Percentiles rank a stretch among this genome's conserved stretches.
phyloP scores from a whole-genome alignment of 371 early-diverging fungal genomes.

The Mortierella sp. region DNA sequence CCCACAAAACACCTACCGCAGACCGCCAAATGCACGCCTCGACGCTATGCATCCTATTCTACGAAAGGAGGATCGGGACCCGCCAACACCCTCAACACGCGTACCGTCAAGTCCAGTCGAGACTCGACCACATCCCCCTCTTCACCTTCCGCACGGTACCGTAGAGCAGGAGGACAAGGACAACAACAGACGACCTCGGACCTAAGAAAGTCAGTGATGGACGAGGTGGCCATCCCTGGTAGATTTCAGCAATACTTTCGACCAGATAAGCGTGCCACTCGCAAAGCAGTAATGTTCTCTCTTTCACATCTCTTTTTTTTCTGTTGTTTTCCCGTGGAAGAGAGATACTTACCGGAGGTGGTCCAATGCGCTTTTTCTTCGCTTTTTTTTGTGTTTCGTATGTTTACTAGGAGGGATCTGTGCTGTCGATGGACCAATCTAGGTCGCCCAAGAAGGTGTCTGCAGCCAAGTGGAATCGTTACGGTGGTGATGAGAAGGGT shows the following conservation, averaged over 20 bases:
- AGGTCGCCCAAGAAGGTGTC: constrained; percentile 25
- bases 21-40: not conserved
- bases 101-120: constrained; percentile 5
- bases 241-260: constrained; percentile 37
- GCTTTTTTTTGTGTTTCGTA: not conserved
- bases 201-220: constrained; percentile 28
- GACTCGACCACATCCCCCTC: not conserved
- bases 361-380: too few relatives aligned
- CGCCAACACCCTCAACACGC: not conserved
- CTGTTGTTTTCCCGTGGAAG: not conserved
- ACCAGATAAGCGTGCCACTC: constrained; percentile 36
- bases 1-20: not conserved
- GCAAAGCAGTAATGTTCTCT: constrained; percentile 24
- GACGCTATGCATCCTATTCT: not conserved
- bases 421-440: constrained; percentile 1
- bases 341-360: not conserved
- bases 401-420: constrained; percentile 7
- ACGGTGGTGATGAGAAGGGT: not conserved
- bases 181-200: not conserved
- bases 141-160: not conserved
- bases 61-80: not conserved
- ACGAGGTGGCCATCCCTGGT: constrained; percentile 48
- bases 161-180: not conserved
- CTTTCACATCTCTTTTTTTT: not conserved
- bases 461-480: constrained; percentile 23